Evolutionary conservation across 768 basidiomycete species (phyloP), one percentile per base, ranked within the genome.

Genomic region (Pleurotus ostreatus): DNA sequence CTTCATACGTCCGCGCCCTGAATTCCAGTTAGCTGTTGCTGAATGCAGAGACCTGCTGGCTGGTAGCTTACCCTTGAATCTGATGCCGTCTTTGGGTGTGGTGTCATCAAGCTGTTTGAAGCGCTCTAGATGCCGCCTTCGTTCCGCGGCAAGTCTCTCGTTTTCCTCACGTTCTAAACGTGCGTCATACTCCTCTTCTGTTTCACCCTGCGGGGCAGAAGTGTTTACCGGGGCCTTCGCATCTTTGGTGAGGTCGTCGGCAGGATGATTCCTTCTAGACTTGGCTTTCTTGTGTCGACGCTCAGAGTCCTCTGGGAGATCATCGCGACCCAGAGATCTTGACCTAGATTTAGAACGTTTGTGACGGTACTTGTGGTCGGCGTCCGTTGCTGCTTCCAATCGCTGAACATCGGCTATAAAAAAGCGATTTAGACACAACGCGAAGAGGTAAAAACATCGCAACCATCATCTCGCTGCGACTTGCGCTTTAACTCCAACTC

Each of bases 101-200:
- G 71, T 75, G 45, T 71, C 68, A 34, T 34, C 30, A 16, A 64
- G 66, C 55, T 69, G 68, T 58, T 74, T 80, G 45, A 84, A 64
- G 37, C 74, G 69, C 60, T 81, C 78, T 25, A 89, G 64, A 58
- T 85, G 78, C 45, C 62, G 69, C 60, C 69, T 75, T 58, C 75
- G 75, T 38, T 71, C 74, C 6, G 70, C 74, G 59, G 77, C 82
- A 0, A 81, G 55, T 44, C 86, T 73, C 61, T 85, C 83, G 11
- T 74, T 75, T 68, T 89, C 88, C 64, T 88, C 84, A 40, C 82
- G 71, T 65, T 88, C 86, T 48, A 89, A 67, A 34, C 84, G 72
- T 1, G 79, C 79, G 62, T 87, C 87, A 59, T 90, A 88, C 64
- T 87, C 85, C 66, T 88, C 88, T 60, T 86, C 83, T 0, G 85